phyloP scores from a whole-genome alignment of 495 filamentous ascomycete species.

The Penicillium roqueforti region DNA sequence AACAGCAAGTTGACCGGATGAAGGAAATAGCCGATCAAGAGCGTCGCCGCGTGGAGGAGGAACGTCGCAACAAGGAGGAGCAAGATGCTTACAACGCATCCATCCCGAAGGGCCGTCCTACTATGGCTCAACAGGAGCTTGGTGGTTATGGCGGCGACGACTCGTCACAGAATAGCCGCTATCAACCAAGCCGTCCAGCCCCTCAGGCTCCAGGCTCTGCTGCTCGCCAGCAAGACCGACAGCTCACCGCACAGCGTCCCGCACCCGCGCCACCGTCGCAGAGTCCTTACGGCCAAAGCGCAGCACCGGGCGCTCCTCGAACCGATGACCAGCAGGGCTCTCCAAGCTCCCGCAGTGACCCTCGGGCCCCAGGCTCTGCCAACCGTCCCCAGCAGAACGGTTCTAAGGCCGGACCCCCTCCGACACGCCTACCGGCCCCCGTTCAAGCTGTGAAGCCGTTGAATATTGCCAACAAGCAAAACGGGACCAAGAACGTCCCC shows the following conservation, averaged over 20 bases:
- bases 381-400: conserved; percentile 40
- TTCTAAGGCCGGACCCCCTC: conserved; percentile 39
- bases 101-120: conserved; percentile 67
- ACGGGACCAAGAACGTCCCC: conserved; percentile 40
- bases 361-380: conserved; percentile 44
- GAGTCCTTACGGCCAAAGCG: conserved; percentile 24
- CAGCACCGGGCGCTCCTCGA: conserved; percentile 20
- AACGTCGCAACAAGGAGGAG: conserved; percentile 57
- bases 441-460: conserved; percentile 76
- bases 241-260: conserved; percentile 52
- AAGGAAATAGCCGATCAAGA: conserved; percentile 49
- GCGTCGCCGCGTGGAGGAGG: conserved; percentile 50
- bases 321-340: conserved; percentile 29
- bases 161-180: conserved; percentile 55
- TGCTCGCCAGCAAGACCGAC: conserved; percentile 39
- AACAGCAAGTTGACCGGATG: conserved; percentile 44
- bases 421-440: conserved; percentile 57
- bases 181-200: conserved; percentile 72
- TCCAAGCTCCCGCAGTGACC: conserved; percentile 33
- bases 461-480: conserved; percentile 80
- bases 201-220: conserved; percentile 48
- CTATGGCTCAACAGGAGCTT: conserved; percentile 83
- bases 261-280: conserved; percentile 51
- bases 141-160: conserved; percentile 58
- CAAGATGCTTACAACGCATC: conserved; percentile 84